Conservation (phyloP, 257 asterid genomes). For the Nicotiana knightiana region DNA sequence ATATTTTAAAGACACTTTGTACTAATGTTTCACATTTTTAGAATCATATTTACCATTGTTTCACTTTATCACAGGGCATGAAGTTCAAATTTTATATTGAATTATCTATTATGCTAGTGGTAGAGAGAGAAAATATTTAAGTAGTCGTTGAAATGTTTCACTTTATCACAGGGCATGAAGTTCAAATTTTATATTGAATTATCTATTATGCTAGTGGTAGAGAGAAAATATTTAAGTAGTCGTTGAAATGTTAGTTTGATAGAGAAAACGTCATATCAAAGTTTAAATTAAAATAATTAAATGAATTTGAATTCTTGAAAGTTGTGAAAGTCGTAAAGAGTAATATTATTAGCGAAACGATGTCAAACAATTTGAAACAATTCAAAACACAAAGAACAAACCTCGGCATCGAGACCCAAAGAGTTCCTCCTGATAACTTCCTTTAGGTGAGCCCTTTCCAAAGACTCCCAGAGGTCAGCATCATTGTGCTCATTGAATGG, state of each 20-base stretch:
- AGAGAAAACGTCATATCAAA: background rate
- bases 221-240: background rate
- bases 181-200: background rate
- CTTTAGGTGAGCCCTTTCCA: constrained; percentile 90
- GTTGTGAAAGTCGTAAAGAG: background rate
- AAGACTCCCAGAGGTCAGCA: constrained; percentile 97
- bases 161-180: background rate
- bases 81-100: background rate
- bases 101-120: background rate
- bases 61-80: background rate
- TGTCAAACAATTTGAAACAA: background rate
- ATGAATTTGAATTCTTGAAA: background rate
- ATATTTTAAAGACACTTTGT: background rate
- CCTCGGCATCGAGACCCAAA: constrained; percentile 89
- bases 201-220: background rate
- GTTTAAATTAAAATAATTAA: background rate
- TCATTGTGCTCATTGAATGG: constrained; percentile 94
- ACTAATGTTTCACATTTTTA: background rate
- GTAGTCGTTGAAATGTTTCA: too few relatives aligned
- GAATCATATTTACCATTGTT: background rate
- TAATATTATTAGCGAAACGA: background rate
- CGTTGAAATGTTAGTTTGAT: background rate
- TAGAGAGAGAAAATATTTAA: background rate
- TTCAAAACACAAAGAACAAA: constrained; percentile 14
- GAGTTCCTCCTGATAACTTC: constrained; percentile 82